Evolutionary conservation across 352 stramenopile genomes (phyloP).

Genomic region (Thraustotheca clavata): DNA sequence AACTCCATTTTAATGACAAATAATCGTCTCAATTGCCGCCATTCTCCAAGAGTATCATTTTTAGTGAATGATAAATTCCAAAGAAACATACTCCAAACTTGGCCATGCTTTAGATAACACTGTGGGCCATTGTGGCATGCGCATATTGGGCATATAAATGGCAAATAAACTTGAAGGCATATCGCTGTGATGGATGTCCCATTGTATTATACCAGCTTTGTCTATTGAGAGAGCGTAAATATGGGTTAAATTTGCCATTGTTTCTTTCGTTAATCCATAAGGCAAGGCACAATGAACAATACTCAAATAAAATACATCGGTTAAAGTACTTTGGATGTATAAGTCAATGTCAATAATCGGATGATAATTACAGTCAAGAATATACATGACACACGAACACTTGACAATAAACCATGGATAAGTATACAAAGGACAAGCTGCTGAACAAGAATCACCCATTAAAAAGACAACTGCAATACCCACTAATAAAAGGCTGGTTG

Average conservation of each 20-base stretch:
- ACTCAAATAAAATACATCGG: slow-evolving; percentile 4
- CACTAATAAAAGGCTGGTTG: neutral
- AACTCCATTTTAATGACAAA: neutral
- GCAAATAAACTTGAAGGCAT: neutral
- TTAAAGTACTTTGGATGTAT: neutral
- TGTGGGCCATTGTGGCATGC: neutral
- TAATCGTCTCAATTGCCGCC: neutral
- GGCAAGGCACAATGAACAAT: neutral
- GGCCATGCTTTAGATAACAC: neutral
- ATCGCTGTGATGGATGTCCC: neutral
- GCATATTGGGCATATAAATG: neutral
- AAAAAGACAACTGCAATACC: neutral
- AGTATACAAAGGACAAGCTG: slow-evolving; percentile 3
- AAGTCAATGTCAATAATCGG: neutral
- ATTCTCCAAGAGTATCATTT: neutral
- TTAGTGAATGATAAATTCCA: neutral
- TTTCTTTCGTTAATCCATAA: neutral
- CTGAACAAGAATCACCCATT: neutral
- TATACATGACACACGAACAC: slow-evolving; percentile 11
- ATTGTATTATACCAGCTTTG: neutral
- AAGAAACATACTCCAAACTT: neutral
- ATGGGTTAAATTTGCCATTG: neutral
- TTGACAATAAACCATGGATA: slow-evolving; percentile 9
- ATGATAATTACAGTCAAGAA: neutral
- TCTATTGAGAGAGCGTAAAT: neutral